Conservation (phyloP, 495 filamentous ascomycete species). For the Podospora tetraspora region DNA sequence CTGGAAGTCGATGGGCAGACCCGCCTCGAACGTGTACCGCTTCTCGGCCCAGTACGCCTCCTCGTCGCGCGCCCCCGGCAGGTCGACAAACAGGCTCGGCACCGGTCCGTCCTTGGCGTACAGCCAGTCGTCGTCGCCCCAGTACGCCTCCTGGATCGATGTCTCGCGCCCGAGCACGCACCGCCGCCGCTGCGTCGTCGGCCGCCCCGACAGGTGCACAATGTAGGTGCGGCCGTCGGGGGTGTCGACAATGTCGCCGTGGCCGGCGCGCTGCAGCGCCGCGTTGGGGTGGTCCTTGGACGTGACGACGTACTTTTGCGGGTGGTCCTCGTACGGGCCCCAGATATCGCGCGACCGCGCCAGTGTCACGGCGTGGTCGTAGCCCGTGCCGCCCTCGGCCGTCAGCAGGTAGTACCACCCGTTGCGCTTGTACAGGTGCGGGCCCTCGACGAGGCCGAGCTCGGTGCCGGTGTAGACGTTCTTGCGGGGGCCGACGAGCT, state of each 20-base stretch:
- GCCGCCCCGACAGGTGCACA: conserved; percentile 50
- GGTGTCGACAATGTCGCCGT: conserved; percentile 56
- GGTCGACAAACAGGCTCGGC: conserved; percentile 47
- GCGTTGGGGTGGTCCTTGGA: conserved; percentile 41
- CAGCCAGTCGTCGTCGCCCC: conserved; percentile 51
- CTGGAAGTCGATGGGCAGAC: conserved; percentile 49
- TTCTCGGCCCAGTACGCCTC: conserved; percentile 48
- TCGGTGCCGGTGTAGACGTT: conserved; percentile 54
- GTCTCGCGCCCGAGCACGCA: conserved; percentile 53
- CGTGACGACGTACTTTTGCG: conserved; percentile 42
- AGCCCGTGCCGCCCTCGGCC: conserved; percentile 60
- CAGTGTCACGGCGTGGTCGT: conserved; percentile 50
- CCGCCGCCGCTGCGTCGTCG: conserved; percentile 47
- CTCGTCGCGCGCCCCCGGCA: conserved; percentile 46
- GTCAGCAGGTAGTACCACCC: conserved; percentile 65
- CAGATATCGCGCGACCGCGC: conserved; percentile 49
- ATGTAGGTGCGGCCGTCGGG: conserved; percentile 52
- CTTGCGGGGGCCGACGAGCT: conserved; percentile 43
- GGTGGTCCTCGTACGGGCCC: conserved; percentile 55
- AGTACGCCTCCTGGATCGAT: conserved; percentile 50
- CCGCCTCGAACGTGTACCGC: conserved; percentile 43
- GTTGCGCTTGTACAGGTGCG: conserved; percentile 59
- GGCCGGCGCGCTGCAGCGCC: conserved; percentile 50
- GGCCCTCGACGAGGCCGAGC: conserved; percentile 53
- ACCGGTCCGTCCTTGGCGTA: conserved; percentile 53